These are phyloP conservation scores for Sugiyamaella pinicola DNA, from an alignment of 1,139 yeast species.

Conservation along the genomic window DNA sequence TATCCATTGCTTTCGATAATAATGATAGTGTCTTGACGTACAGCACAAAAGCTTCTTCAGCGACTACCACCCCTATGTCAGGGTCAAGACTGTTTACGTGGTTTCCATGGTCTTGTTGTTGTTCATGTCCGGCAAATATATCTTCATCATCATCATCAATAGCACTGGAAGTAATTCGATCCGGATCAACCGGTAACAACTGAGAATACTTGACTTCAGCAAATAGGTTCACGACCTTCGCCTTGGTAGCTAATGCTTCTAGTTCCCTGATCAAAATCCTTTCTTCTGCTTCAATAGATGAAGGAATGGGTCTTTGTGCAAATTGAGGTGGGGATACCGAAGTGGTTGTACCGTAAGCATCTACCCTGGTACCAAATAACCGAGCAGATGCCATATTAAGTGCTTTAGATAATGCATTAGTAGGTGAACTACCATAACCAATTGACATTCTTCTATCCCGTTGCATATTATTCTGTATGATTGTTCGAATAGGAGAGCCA, in stretches of 20 bases:
- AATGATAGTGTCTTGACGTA: conserved; percentile 82
- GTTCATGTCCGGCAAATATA: conserved; percentile 47
- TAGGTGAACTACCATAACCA: conserved; percentile 65
- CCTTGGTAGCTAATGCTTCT: conserved; percentile 82
- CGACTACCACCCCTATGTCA: conserved; percentile 58
- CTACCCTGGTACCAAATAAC: conserved; percentile 62
- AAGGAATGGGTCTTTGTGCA: conserved; percentile 29
- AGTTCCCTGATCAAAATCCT: conserved; percentile 52
- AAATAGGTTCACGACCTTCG: conserved; percentile 83
- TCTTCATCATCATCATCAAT: conserved; percentile 46
- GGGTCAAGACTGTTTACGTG: conserved; percentile 39
- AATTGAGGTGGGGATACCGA: conserved; percentile 44
- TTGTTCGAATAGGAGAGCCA: conserved; percentile 17
- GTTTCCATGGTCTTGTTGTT: neutral
- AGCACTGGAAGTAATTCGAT: conserved; percentile 23
- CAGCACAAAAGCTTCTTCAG: conserved; percentile 83
- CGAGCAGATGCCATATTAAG: conserved; percentile 86
- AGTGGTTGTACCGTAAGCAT: conserved; percentile 31
- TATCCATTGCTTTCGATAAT: conserved; percentile 80
- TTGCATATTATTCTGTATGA: conserved; percentile 4
- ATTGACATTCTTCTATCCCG: conserved; percentile 39
- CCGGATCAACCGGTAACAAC: conserved; percentile 37
- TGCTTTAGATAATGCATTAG: conserved; percentile 86
- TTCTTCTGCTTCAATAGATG: conserved; percentile 35
- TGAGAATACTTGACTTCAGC: conserved; percentile 81